Percentiles rank a stretch among this genome's conserved stretches.
Conservation (phyloP, 257 asterid species). For the Ligustrum vulgare region DNA sequence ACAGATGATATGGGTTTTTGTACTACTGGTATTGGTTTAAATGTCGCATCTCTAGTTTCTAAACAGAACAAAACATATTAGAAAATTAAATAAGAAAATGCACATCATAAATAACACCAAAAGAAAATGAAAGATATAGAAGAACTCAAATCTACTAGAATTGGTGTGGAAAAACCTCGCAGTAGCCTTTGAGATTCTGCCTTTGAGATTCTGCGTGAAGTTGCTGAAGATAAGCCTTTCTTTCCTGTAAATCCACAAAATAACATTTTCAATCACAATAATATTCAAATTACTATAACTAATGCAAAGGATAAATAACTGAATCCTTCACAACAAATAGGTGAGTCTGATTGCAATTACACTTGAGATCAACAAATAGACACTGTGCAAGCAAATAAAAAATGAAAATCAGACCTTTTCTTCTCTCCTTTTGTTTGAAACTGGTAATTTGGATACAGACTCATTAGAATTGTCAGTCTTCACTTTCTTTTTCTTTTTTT, state of each 20-base stretch:
- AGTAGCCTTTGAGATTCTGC: conserved; percentile 74
- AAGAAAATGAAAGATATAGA: background rate
- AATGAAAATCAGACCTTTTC: conserved; percentile 51
- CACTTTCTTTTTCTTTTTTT: conserved; percentile 44
- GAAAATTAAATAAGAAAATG: conserved; percentile 2
- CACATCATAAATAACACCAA: background rate
- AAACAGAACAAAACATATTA: conserved; percentile 13
- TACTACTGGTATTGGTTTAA: conserved; percentile 64
- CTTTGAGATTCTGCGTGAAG: conserved; percentile 96
- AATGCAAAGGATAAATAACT: background rate
- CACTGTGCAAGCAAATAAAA: background rate
- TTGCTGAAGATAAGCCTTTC: conserved; percentile 55
- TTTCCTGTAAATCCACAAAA: conserved; percentile 51
- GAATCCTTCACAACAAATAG: background rate
- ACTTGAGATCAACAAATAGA: background rate
- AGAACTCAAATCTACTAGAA: background rate
- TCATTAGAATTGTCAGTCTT: conserved; percentile 32
- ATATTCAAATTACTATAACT: background rate
- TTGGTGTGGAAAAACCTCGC: conserved; percentile 49
- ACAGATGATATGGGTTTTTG: conserved; percentile 84
- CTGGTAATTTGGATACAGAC: conserved; percentile 27
- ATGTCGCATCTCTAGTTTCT: conserved; percentile 78
- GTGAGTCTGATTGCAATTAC: background rate
- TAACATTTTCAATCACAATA: conserved; percentile 1
- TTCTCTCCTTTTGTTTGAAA: conserved; percentile 51